These are phyloP conservation scores for Plasmopara muralis DNA, from an alignment of 352 stramenopile genomes.

Conservation along the genomic window DNA sequence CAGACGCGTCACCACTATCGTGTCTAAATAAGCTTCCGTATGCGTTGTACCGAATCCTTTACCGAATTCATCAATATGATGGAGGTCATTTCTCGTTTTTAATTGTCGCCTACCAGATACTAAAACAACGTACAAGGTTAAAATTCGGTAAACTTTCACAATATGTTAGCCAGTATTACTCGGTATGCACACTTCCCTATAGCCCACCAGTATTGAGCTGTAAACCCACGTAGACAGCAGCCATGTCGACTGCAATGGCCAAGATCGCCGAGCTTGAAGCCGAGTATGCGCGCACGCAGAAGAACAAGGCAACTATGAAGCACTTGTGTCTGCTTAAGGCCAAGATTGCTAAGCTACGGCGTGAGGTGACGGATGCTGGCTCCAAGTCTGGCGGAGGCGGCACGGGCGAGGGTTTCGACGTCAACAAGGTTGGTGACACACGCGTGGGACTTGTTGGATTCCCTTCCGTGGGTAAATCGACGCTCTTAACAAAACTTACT, in stretches of 20 bases:
- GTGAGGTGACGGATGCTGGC: slow-evolving; percentile 85
- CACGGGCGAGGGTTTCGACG: slow-evolving; percentile 85
- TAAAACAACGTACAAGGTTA: too few species aligned
- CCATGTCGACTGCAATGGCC: slow-evolving; percentile 57
- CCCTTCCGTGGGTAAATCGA: slow-evolving; percentile 98
- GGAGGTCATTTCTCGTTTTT: too few species aligned
- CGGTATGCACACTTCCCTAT: too few species aligned
- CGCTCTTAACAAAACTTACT: slow-evolving; percentile 95
- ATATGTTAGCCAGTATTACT: too few species aligned
- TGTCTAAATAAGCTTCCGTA: too few species aligned
- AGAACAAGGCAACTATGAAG: slow-evolving; percentile 99
- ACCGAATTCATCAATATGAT: too few species aligned
- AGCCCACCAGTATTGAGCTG: too few species aligned
- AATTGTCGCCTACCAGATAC: too few species aligned
- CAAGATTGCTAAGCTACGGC: slow-evolving; percentile 95
- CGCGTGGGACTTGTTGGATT: slow-evolving; percentile 98
- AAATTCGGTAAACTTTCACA: too few species aligned
- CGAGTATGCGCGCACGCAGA: slow-evolving; percentile 97
- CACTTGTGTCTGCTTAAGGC: slow-evolving; percentile 97
- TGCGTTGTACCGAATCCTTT: too few species aligned
- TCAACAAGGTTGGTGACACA: slow-evolving; percentile 94
- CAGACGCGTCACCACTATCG: too few species aligned
- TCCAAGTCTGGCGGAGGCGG: slow-evolving; percentile 59
- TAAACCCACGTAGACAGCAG: neutral
- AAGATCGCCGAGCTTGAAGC: slow-evolving; percentile 80